Evolutionary conservation across 1,284 basidiomycete genomes (phyloP).

Genomic region (Psilocybe mexicana): DNA sequence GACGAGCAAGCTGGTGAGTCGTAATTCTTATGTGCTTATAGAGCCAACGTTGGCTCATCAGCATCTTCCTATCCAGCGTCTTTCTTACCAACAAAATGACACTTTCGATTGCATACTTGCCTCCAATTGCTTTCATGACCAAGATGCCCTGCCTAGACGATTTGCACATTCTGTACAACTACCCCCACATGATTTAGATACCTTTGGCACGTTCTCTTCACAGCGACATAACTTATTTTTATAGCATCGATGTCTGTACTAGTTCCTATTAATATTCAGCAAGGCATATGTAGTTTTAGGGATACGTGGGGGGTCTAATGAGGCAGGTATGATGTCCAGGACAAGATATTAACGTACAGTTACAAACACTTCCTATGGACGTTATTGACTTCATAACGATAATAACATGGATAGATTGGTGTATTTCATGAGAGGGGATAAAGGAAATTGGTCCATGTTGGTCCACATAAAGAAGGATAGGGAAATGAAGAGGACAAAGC

Average conservation of each 20-base stretch:
- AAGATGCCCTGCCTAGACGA: not conserved
- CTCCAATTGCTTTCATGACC: not conserved
- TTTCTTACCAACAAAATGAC: slow-evolving; percentile 40
- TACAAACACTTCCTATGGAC: not conserved
- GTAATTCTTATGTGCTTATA: not conserved
- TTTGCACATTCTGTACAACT: slow-evolving; percentile 5
- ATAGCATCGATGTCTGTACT: slow-evolving; percentile 11
- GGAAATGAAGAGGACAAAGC: not conserved
- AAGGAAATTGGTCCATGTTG: slow-evolving; percentile 1
- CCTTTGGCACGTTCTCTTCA: not conserved
- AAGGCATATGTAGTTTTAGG: not conserved
- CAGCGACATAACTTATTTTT: slow-evolving; percentile 6
- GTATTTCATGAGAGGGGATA: not conserved
- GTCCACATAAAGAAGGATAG: not conserved
- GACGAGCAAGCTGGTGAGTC: slow-evolving; percentile 55
- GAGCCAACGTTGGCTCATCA: not conserved
- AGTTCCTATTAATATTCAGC: slow-evolving; percentile 3
- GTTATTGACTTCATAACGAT: slow-evolving; percentile 15
- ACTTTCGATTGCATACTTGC: not conserved
- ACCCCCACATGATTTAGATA: not conserved
- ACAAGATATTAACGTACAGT: not conserved
- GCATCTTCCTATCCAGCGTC: slow-evolving; percentile 32
- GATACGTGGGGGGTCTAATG: not conserved
- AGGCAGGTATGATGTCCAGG: not conserved
- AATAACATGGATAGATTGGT: slow-evolving; percentile 7